Base-by-base conservation (phyloP, 2,329 filamentous ascomycete species). In the Paecilomyces dactylethromorphus region DNA sequence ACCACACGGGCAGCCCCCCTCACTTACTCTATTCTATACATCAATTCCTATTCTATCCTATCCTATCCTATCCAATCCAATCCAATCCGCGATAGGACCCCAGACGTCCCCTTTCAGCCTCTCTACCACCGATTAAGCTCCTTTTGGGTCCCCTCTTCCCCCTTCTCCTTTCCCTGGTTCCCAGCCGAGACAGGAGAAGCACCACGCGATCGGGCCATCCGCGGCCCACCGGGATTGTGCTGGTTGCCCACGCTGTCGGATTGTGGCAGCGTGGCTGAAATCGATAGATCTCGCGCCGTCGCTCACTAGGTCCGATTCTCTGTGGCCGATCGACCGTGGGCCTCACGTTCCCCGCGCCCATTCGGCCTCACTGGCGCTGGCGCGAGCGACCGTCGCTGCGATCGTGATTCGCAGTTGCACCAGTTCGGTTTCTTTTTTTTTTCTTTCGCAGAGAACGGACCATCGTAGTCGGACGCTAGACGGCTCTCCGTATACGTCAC, bases 231-330 rank as follows among this genome's bases (percentile, higher is more conserved):
- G 22, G 50, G 26, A n/a, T 18, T 21, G 10, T 22, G 50, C 50
- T 52, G 8, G 13, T 26, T 21, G 26, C 22, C 50, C 50, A 52
- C 50, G 50, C 50, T 52, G 50, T 52, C 50, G 50, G 50, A 45
- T 45, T 45, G 35, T 45, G 22, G 50, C 54, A 29, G 54, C 24
- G 24, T 29, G 45, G 54, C 29, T 45, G 33, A 39, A 26, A 35
- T 35, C 31, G 54, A 29, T 45, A 39, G 54, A 56, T 56, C 54
- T 56, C 45, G 39, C 50, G 50, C 50, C 50, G 50, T 52, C 50
- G 22, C n/a, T 21, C 50, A 10, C 50, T 52, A 52, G 50, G 26
- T 52, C 50, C 50, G 50, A 52, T 52, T 52, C 50, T 52, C n/a
- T 18, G 50, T 15, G 21, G 21, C 50, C 50, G 50, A 52, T 52